A percentile compares a stretch with the other conserved stretches of the same genome.
Conservation (phyloP, 73 alveolate genomes). For the Stentor roeselii region DNA sequence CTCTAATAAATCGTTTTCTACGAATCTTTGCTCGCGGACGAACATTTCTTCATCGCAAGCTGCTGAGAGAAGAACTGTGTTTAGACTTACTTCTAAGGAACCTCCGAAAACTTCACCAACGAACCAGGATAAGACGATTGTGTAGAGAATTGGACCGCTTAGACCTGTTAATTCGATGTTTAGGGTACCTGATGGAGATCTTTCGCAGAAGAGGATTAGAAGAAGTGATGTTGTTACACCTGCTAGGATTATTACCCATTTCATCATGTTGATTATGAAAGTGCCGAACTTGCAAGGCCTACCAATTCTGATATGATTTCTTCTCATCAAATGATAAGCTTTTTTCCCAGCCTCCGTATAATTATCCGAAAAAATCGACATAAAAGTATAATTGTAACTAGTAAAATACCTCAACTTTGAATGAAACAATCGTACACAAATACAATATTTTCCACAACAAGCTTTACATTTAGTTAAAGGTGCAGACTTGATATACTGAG, state of each 20-base stretch:
- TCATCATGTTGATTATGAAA: background rate
- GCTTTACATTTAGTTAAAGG: background rate
- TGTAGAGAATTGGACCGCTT: background rate
- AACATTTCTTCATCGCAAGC: constrained; percentile 29
- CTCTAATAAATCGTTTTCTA: constrained; percentile 20
- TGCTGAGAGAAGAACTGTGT: constrained; percentile 7
- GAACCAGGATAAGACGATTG: background rate
- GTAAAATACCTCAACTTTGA: background rate
- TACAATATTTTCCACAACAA: background rate
- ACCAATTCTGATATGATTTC: constrained; percentile 18
- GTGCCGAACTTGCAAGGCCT: background rate
- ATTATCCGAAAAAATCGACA: background rate
- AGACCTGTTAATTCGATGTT: background rate
- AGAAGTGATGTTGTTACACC: background rate
- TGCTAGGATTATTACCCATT: constrained; percentile 17
- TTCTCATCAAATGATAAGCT: background rate
- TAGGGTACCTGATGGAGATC: constrained; percentile 1
- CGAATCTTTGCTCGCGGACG: constrained; percentile 21
- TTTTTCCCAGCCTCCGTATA: background rate
- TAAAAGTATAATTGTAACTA: background rate
- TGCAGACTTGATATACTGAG: background rate
- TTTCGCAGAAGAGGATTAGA: background rate
- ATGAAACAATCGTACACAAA: background rate
- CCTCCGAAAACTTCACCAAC: constrained; percentile 13
- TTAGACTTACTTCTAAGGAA: constrained; percentile 1